A percentile compares a stretch with the other conserved stretches of the same genome.
These are phyloP conservation scores for Colletotrichum sp. DNA, from an alignment of 2,329 filamentous ascomycete genomes.

Conservation along the genomic window DNA sequence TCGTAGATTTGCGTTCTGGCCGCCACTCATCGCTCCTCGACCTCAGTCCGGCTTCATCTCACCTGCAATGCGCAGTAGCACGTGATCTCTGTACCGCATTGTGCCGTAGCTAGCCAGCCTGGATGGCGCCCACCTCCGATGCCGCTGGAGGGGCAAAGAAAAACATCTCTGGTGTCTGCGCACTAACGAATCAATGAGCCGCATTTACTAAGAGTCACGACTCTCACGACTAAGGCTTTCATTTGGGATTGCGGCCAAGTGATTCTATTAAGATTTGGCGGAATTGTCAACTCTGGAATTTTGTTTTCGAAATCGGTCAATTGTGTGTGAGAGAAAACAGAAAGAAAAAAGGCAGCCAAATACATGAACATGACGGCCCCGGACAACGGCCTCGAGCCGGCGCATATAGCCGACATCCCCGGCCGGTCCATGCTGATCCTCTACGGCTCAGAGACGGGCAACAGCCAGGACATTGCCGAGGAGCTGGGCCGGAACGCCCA, in stretches of 20 bases:
- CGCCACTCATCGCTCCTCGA: not conserved
- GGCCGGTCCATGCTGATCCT: conserved; percentile 68
- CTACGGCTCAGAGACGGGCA: conserved; percentile 95
- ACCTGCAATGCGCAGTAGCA: not conserved
- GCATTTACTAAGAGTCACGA: not conserved
- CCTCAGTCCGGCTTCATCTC: not conserved
- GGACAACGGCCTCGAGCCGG: conserved; percentile 17
- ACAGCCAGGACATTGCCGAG: conserved; percentile 88
- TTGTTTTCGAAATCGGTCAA: not conserved
- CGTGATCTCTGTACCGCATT: conserved; percentile 8
- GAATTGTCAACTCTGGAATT: not conserved
- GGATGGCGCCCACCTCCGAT: conserved; percentile 12
- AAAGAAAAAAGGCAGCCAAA: not conserved
- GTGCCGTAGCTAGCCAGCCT: not conserved
- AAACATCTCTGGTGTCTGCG: conserved; percentile 2
- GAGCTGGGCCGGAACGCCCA: conserved; percentile 79
- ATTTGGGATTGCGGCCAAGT: not conserved
- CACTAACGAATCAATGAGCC: not conserved
- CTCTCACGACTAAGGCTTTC: not conserved
- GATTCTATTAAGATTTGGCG: not conserved
- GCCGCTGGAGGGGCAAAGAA: conserved; percentile 17
- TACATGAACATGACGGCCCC: not conserved
- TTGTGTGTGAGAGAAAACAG: not conserved
- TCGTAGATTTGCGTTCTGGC: not conserved
- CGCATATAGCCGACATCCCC: conserved; percentile 28